Evolutionary conservation across 2,329 filamentous ascomycete species (phyloP).

Genomic region (Paecilomyces sp.): DNA sequence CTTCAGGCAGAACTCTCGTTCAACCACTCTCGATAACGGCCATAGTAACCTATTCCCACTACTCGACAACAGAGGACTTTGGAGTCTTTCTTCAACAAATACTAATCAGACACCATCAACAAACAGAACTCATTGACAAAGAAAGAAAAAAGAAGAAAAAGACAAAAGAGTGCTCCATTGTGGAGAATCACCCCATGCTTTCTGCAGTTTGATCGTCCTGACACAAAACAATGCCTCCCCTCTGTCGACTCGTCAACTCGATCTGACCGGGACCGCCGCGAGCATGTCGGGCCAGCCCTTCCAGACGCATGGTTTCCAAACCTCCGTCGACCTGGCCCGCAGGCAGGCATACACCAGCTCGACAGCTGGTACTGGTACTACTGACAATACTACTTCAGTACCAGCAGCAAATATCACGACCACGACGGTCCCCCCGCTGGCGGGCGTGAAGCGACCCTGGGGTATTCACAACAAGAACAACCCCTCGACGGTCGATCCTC

Average conservation of each 20-base stretch:
- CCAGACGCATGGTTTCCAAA: constrained; percentile 48
- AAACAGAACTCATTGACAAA: background rate
- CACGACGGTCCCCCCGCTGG: constrained; percentile 29
- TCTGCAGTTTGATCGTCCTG: background rate
- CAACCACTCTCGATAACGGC: no score
- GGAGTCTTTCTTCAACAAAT: no score
- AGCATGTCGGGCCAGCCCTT: constrained; percentile 17
- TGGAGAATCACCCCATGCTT: background rate
- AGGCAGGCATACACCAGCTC: constrained; percentile 26
- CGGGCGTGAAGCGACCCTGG: constrained; percentile 44
- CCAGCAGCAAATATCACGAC: background rate
- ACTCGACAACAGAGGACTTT: no score
- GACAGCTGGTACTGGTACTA: background rate
- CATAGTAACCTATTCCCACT: no score
- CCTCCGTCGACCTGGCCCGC: constrained; percentile 36
- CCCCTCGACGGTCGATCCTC: background rate
- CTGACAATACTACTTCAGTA: background rate
- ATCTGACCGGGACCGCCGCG: constrained; percentile 10
- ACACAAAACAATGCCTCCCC: background rate
- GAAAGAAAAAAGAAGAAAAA: background rate
- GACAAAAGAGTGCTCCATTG: background rate
- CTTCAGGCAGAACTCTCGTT: background rate
- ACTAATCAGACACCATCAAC: background rate
- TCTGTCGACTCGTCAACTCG: background rate
- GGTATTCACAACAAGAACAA: constrained; percentile 1